Base-by-base conservation (phyloP, 1,139 yeast genomes). In the Petasospora fabianii region DNA sequence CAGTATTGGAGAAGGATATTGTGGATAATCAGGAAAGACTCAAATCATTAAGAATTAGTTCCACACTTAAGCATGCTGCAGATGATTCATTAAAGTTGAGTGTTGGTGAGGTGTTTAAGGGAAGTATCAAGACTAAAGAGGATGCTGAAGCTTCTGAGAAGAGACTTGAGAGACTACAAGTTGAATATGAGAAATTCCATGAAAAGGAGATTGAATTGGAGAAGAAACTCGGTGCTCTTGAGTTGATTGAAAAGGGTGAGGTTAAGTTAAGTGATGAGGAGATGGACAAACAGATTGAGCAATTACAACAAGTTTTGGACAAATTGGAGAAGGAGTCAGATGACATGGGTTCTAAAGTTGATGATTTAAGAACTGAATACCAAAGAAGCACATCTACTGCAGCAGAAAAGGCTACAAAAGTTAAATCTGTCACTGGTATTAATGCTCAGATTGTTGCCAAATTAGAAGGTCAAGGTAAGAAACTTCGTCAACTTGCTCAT, bases 341-440 rank as follows among this genome's bases (percentile, higher is more conserved):
- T 48, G 3, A 68, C 13, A 8, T 30, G 28, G 14, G 30, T 6
- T 14, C 6, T 3, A 63, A 35, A 68, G 69, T 42, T 10, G 81
- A 76, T 24, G 37, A 48, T 0, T 52, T 71, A 8, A 62, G 87
- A 43, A 48, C 48, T 2, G 54, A 67, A 32, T 82, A 82, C 53
- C 88, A 80, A 56, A 50, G 55, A 6, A 61, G 62, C 22, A 79
- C 86, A 0, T 61, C 77, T 0, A 61, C 60, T 15, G 87, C 87
- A 0, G 83, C 80, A 1, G 75, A 71, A 33, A 52, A 65, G 24
- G 69, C 83, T 1, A 54, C 58, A 0, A 49, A 49, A 15, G 50
- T 72, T 7, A 59, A 58, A n/a, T 39, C 50, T 2, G 42, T 68
- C 11, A 65, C 63, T 34, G 58, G 53, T 1, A 51, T 53, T 10